Base-by-base conservation (phyloP, 495 filamentous ascomycete species). In the Hyphodiscus hymeniophilus region DNA sequence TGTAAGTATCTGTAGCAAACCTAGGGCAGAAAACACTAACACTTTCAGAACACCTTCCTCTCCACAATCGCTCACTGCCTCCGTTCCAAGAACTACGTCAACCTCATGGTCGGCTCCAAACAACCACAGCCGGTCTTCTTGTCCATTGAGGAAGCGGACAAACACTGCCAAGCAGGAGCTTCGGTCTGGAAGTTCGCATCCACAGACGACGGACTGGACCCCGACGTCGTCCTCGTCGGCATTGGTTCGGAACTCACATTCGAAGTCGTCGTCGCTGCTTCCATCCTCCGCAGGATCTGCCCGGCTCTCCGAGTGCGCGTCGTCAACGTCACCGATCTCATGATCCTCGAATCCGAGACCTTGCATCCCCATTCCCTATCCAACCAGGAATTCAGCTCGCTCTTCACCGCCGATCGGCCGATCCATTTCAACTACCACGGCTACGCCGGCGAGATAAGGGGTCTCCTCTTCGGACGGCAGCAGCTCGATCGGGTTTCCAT, bases 391-490 rank as follows among this genome's bases (percentile, higher is more conserved):
- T 87, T 84, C 47, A 62, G 72, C 23, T 63, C 69, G 1, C 59
- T 87, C 8, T 85, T 87, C 58, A 84, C 81, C 0, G n/a, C 56
- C 0, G 78, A 85, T 48, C 63, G 52, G 10, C 67, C 72, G 7
- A 70, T 85, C 33, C 69, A 80, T 55, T 80, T 86, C 66, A 89
- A 87, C 63, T 87, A 85, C 52, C 83, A 87, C 52, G 81, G 82
- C 11, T 85, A 86, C 52, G 58, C 69, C 8, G 70, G 71, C 15
- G 81, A 85, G 55, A 51, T 87, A 51, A 68, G 77, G 52, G 80
- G 81, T 0, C 55, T 85, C 38, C 67, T 86, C 1, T 85, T 85
- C 59, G 78, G 80, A 1, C 68, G 81, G 1, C 65, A 64, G 0
- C 55, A 60, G 16, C 50, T 75, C 6, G 65, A 74, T 10, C 66